Evolutionary conservation across 768 basidiomycete species (phyloP), one percentile per base, ranked within the genome.

Genomic region (Tephrocybe sp.): DNA sequence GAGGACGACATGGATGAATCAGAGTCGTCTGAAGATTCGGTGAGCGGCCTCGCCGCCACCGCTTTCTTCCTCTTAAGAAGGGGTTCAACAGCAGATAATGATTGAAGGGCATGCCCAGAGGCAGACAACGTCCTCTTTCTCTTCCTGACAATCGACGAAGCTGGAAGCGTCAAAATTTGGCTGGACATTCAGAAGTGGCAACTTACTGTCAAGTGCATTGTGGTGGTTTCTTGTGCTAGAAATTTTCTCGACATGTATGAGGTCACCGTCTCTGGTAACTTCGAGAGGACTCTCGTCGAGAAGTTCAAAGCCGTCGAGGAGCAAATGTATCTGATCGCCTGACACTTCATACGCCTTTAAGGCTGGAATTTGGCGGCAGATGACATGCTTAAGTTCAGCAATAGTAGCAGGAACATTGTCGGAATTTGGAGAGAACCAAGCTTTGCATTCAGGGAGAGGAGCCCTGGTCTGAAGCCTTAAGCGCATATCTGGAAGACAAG

Each of bases 221-320:
- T 51, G 35, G 4, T 36, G 39, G 23, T 53, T 58, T 46, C 45
- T 33, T 26, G 44, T 8, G n/a, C 17, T 35, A 14, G 40, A 26
- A 5, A 36, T 38, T 0, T 52, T 41, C 49, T 70, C 69, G 4
- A 79, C 58, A 31, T 62, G 58, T 14, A 79, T 60, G 32, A 80
- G 63, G 64, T 80, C 79, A 0, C 78, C 78, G 60, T 80, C 79
- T 57, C 78, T 67, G 22, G 79, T 62, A 14, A 74, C 70, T 42
- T 56, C 52, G 39, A 74, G 59, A 7, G 63, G 62, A 41, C 65
- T 72, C 35, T 68, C 66, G 49, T 76, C 68, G 55, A 80, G 56
- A 32, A 80, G 65, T 51, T 78, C 75, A 60, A 79, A 80, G 22
- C 67, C 75, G 34, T 80, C 79, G 43, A 80, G 57, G 14, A 68